These are phyloP conservation scores for Salvia splendens DNA, from an alignment of 257 asterid genomes.

Conservation along the genomic window DNA sequence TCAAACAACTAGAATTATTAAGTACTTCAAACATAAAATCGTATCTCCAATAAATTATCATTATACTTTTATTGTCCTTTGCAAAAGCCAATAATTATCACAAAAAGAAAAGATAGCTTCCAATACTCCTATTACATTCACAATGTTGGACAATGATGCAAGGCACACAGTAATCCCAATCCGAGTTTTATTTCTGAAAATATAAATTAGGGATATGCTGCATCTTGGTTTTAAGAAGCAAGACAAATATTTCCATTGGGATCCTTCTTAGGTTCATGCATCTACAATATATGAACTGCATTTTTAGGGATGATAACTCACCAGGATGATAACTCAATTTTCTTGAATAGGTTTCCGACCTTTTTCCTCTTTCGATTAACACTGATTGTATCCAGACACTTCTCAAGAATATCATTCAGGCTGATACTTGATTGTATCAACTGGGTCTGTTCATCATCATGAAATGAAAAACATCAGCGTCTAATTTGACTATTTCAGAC, in stretches of 20 bases:
- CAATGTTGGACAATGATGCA: constrained; percentile 7
- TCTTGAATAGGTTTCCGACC: constrained; percentile 60
- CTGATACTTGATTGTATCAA: constrained; percentile 51
- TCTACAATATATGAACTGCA: constrained; percentile 26
- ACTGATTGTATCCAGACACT: constrained; percentile 62
- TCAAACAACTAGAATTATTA: not conserved
- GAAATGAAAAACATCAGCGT: constrained; percentile 31
- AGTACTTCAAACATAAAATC: constrained; percentile 20
- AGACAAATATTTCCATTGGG: not conserved
- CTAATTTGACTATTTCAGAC: constrained; percentile 1
- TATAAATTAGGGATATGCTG: constrained; percentile 8
- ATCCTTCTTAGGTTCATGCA: constrained; percentile 1
- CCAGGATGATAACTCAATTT: constrained; percentile 65
- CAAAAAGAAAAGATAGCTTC: constrained; percentile 1
- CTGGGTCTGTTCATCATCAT: constrained; percentile 51
- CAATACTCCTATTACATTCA: not conserved
- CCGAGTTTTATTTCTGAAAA: not conserved
- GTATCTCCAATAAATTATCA: constrained; percentile 11
- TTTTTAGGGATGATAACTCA: constrained; percentile 40
- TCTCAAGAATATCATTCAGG: constrained; percentile 58
- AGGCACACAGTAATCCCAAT: not conserved
- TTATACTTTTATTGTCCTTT: not conserved
- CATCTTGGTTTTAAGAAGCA: constrained; percentile 20
- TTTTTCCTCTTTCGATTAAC: constrained; percentile 65
- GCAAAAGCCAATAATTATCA: constrained; percentile 16